Evolutionary conservation across 352 stramenopile genomes (phyloP).

Genomic region (Aphanomyces astaci): DNA sequence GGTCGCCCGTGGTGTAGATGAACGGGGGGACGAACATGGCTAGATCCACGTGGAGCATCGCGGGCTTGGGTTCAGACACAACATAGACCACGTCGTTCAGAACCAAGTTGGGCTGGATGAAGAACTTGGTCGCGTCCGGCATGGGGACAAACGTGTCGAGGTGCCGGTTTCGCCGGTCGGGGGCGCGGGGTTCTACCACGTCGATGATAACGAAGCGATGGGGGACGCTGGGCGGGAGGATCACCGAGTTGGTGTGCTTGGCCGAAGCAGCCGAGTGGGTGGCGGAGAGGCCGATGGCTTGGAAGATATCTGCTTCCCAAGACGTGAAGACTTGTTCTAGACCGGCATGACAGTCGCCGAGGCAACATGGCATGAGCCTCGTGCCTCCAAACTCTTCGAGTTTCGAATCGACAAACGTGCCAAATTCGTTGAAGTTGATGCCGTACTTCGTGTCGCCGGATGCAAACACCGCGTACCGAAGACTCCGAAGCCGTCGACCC

Average conservation of each 20-base stretch:
- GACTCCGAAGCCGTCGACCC: background rate
- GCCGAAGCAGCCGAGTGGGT: background rate
- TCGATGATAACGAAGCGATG: slow-evolving; percentile 1
- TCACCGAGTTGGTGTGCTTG: background rate
- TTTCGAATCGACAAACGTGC: background rate
- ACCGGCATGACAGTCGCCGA: background rate
- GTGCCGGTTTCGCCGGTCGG: background rate
- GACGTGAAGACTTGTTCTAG: background rate
- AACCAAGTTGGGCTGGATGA: background rate
- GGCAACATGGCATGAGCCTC: background rate
- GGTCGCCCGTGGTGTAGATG: background rate
- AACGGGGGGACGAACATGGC: background rate
- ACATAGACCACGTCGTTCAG: background rate
- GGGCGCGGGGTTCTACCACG: background rate
- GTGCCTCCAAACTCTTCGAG: background rate
- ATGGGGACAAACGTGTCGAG: background rate
- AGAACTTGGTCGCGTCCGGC: background rate
- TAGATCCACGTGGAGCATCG: slow-evolving; percentile 2
- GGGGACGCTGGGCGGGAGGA: background rate
- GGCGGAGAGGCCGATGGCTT: background rate
- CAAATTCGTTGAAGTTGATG: slow-evolving; percentile 19
- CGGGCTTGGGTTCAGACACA: slow-evolving; percentile 4
- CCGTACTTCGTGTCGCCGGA: slow-evolving; percentile 8
- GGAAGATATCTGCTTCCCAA: slow-evolving; percentile 7
- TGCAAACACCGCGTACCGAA: slow-evolving; percentile 7